Evolutionary conservation across 176 grass and related monocot species (phyloP).

Genomic region (Ensete glaucum): DNA sequence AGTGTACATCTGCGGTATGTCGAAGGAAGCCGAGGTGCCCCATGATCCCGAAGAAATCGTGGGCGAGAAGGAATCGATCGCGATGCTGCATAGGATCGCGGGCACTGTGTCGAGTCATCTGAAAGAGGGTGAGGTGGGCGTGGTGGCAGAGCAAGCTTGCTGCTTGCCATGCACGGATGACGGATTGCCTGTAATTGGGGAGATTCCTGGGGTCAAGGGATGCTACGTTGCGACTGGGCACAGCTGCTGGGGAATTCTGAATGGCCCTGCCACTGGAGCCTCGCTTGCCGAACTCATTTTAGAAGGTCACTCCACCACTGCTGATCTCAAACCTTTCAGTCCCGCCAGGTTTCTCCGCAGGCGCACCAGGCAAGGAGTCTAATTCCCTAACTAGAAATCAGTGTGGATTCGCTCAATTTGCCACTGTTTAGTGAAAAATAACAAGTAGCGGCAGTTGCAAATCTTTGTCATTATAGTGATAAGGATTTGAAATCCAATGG

Average conservation of each 20-base stretch:
- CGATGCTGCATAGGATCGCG: slow-evolving; percentile 82
- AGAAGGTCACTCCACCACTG: slow-evolving; percentile 42
- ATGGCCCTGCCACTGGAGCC: slow-evolving; percentile 67
- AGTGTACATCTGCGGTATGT: slow-evolving; percentile 89
- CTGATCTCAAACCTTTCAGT: slow-evolving; percentile 55
- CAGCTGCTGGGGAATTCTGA: slow-evolving; percentile 89
- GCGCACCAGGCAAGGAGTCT: slow-evolving; percentile 21
- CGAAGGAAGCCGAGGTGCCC: slow-evolving; percentile 49
- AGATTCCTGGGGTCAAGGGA: slow-evolving; percentile 56
- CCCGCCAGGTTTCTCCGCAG: slow-evolving; percentile 53
- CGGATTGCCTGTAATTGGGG: slow-evolving; percentile 69
- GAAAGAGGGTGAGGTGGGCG: slow-evolving; percentile 45
- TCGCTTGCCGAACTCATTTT: slow-evolving; percentile 71
- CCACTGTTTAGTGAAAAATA: background rate
- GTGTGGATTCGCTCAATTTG: background rate
- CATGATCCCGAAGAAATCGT: slow-evolving; percentile 54
- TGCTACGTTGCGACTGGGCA: slow-evolving; percentile 84
- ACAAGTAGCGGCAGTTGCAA: background rate
- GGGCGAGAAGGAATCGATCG: slow-evolving; percentile 55
- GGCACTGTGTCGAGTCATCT: slow-evolving; percentile 67
- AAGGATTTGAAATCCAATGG: background rate
- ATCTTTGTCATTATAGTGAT: background rate
- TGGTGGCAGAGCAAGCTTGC: slow-evolving; percentile 75
- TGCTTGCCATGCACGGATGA: slow-evolving; percentile 67
- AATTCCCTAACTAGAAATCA: background rate